Base-by-base conservation (phyloP, 164 flowering plant species). In the Pachysandra terminalis region DNA sequence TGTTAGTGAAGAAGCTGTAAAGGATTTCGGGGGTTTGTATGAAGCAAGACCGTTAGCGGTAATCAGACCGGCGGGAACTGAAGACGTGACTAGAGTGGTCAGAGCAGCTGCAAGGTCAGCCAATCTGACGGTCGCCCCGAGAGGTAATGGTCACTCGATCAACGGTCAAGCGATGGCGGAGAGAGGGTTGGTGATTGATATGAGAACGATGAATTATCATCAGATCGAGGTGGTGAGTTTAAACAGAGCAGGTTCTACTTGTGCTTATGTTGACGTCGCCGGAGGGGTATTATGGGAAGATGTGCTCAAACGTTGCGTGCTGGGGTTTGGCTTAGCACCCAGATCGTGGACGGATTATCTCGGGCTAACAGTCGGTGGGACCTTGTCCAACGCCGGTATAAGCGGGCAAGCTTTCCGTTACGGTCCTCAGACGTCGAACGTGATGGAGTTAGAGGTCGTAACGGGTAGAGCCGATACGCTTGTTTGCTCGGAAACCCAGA, bases 71-170 rank as follows among this genome's bases (percentile, higher is more conserved):
- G 65, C 81, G 10, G 59, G 66, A 7, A 19, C 78, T 7, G 83
- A 79, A 12, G 96, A 90, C 73, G 79, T 93, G 5, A 82, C 82
- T 0, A 24, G 76, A 8, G 81, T 78, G 10, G 69, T 90, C 6
- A 72, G 68, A 21, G 72, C 79, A 2, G 94, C 91, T 0, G 37
- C 69, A 0, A 60, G 65, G 25, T 78, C 86, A 0, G 25, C 76
- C 1, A 66, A 67, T 61, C 83, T 91, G 35, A 88, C 97, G 58
- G 97, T 94, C 17, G 92, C 97, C 0, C 96, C 97, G 1, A 69
- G 97, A 23, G 98, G 98, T 5, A 91, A 88, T 74, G 97, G 95
- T 56, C 98, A 94, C 83, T 91, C 97, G 0, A 87, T 88, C 76
- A 79, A 90, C 86, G 98, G 98, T 52, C 98, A 94, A 75, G 90